phyloP scores from a whole-genome alignment of 257 asterid species.

The Nemophila menziesii region DNA sequence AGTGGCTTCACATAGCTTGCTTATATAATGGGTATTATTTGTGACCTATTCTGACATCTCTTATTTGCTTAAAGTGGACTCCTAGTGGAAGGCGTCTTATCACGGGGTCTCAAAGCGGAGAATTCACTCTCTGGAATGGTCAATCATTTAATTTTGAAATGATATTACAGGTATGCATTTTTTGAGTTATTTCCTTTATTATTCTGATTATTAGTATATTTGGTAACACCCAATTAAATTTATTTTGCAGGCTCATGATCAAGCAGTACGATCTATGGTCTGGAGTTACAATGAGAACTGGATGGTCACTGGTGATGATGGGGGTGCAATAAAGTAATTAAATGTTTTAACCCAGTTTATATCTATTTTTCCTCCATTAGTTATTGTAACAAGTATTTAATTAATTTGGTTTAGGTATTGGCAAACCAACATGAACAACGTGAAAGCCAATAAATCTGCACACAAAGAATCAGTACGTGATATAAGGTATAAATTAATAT shows the following conservation, averaged over 20 bases:
- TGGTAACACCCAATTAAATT: slow-evolving; percentile 1
- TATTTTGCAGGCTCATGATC: slow-evolving; percentile 82
- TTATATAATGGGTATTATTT: not conserved
- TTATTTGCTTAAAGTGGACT: slow-evolving; percentile 67
- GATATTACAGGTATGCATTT: slow-evolving; percentile 78
- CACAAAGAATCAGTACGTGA: slow-evolving; percentile 97
- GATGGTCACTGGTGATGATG: slow-evolving; percentile 99
- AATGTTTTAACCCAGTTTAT: slow-evolving; percentile 6
- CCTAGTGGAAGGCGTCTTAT: slow-evolving; percentile 99
- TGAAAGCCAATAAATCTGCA: slow-evolving; percentile 89
- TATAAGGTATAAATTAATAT: slow-evolving; percentile 48
- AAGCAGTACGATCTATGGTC: slow-evolving; percentile 96
- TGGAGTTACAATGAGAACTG: slow-evolving; percentile 99
- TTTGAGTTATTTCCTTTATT: slow-evolving; percentile 5
- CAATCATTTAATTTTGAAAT: slow-evolving; percentile 96
- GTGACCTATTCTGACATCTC: slow-evolving; percentile 14
- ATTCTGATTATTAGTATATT: not conserved
- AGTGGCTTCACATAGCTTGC: not conserved
- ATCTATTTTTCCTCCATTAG: slow-evolving; percentile 4
- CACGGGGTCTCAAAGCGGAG: slow-evolving; percentile 98
- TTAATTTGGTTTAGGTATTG: slow-evolving; percentile 66
- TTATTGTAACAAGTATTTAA: slow-evolving; percentile 5
- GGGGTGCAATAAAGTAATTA: slow-evolving; percentile 85
- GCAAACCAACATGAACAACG: slow-evolving; percentile 97
- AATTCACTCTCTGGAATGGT: slow-evolving; percentile 98